Percentiles rank a stretch among this genome's conserved stretches.
Conservation (phyloP, 495 filamentous ascomycete genomes). For the Aspergillus sclerotioniger region DNA sequence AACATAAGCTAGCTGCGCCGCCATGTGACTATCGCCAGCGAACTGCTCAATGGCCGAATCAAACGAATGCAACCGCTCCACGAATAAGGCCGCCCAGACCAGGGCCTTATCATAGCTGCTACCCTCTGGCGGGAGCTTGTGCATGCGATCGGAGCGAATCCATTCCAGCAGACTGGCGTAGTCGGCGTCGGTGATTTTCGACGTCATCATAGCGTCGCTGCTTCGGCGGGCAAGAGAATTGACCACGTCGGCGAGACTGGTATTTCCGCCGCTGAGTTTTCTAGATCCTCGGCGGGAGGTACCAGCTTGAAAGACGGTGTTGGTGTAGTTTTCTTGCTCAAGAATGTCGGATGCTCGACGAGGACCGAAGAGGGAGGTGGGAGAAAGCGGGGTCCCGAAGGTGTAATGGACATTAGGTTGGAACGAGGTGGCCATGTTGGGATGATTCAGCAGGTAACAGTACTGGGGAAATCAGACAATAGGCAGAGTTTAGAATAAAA, state of each 20-base stretch:
- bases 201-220: constrained; percentile 5
- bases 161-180: constrained; percentile 29
- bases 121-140: constrained; percentile 36
- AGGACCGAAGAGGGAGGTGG: constrained; percentile 9
- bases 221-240: constrained; percentile 12
- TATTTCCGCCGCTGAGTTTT: constrained; percentile 11
- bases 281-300: constrained; percentile 14
- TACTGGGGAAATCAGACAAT: too few relatives aligned
- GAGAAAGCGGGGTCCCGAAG: constrained; percentile 6
- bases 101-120: constrained; percentile 41
- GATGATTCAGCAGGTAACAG: too few relatives aligned
- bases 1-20: constrained; percentile 35
- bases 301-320: background rate
- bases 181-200: constrained; percentile 14
- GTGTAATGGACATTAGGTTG: constrained; percentile 15
- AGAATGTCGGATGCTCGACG: constrained; percentile 3
- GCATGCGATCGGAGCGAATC: constrained; percentile 33
- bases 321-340: constrained; percentile 4
- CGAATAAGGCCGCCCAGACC: constrained; percentile 26
- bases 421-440: constrained; percentile 12
- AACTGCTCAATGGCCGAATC: constrained; percentile 31
- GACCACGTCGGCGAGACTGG: constrained; percentile 18
- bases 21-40: constrained; percentile 35
- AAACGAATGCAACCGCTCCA: constrained; percentile 31
- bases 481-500: too few relatives aligned